These are phyloP conservation scores for Chenopodium formosanum DNA, from an alignment of 148 eudicot genomes.

Conservation along the genomic window DNA sequence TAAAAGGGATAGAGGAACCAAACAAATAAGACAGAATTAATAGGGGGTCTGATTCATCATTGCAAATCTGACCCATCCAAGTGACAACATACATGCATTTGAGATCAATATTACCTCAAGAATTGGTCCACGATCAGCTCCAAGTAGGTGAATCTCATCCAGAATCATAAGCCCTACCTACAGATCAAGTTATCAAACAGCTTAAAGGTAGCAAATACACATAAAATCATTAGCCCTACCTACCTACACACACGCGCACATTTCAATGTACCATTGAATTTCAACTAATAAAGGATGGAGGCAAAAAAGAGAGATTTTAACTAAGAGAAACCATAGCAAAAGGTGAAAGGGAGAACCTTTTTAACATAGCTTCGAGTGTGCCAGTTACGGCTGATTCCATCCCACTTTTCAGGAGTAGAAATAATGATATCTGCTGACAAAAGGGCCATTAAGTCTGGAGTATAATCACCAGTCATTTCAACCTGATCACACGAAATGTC, in stretches of 20 bases:
- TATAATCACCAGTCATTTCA: constrained; percentile 98
- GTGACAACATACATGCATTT: not conserved
- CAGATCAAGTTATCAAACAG: constrained; percentile 15
- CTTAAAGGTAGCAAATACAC: constrained; percentile 1
- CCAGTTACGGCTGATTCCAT: constrained; percentile 99
- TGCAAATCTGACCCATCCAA: not conserved
- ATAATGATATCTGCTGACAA: constrained; percentile 93
- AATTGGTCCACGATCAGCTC: constrained; percentile 98
- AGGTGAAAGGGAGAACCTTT: constrained; percentile 49
- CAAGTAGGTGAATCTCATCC: constrained; percentile 98
- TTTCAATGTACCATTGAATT: constrained; percentile 1
- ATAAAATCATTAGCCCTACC: not conserved
- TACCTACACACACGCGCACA: too few relatives aligned
- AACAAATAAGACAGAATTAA: not conserved
- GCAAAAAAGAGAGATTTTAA: not conserved
- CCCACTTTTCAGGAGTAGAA: constrained; percentile 99
- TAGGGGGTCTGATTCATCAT: not conserved
- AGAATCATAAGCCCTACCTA: constrained; percentile 96
- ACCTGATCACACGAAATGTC: constrained; percentile 50
- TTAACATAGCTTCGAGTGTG: constrained; percentile 86
- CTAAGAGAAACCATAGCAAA: not conserved
- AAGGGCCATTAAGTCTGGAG: constrained; percentile 91
- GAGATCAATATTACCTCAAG: constrained; percentile 64
- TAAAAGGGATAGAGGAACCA: not conserved
- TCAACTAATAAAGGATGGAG: not conserved